phyloP scores from a whole-genome alignment of 2,329 filamentous ascomycete species.

The Fusarium vanettenii region DNA sequence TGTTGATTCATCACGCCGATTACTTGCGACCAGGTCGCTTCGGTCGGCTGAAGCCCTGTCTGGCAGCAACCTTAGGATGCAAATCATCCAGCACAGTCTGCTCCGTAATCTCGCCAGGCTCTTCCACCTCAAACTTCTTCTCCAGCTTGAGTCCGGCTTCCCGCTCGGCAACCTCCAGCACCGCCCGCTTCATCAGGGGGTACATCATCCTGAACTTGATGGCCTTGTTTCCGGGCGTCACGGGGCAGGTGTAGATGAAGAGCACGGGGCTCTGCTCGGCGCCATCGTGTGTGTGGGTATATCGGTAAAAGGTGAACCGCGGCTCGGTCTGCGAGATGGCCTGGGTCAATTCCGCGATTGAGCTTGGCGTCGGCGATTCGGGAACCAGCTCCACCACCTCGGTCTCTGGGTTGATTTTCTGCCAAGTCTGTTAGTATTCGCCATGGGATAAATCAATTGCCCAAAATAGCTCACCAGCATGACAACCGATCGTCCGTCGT shows the following conservation, averaged over 20 bases:
- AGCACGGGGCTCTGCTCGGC: constrained; percentile 69
- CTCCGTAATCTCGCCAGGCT: constrained; percentile 78
- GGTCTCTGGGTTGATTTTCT: constrained; percentile 78
- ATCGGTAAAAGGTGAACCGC: constrained; percentile 82
- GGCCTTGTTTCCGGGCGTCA: constrained; percentile 70
- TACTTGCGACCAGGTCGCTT: constrained; percentile 78
- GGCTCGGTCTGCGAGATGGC: constrained; percentile 76
- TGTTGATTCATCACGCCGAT: constrained; percentile 2
- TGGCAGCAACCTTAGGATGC: constrained; percentile 73
- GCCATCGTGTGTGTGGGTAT: constrained; percentile 67
- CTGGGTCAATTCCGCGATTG: constrained; percentile 67
- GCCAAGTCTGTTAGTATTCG: constrained; percentile 14
- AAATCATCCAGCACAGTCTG: constrained; percentile 73
- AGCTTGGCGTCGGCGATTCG: constrained; percentile 61
- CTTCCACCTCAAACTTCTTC: constrained; percentile 77
- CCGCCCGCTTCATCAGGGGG: constrained; percentile 75
- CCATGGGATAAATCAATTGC: not conserved
- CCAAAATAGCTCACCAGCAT: constrained; percentile 68
- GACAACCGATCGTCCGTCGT: constrained; percentile 64
- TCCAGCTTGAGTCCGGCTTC: constrained; percentile 74
- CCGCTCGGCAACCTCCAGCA: constrained; percentile 72
- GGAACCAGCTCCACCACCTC: constrained; percentile 77
- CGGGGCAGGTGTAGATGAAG: constrained; percentile 86
- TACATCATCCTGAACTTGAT: constrained; percentile 91
- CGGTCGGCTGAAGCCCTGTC: constrained; percentile 79